These are phyloP conservation scores for Avena insularis DNA, from an alignment of 176 grass and related monocot species.

Conservation along the genomic window DNA sequence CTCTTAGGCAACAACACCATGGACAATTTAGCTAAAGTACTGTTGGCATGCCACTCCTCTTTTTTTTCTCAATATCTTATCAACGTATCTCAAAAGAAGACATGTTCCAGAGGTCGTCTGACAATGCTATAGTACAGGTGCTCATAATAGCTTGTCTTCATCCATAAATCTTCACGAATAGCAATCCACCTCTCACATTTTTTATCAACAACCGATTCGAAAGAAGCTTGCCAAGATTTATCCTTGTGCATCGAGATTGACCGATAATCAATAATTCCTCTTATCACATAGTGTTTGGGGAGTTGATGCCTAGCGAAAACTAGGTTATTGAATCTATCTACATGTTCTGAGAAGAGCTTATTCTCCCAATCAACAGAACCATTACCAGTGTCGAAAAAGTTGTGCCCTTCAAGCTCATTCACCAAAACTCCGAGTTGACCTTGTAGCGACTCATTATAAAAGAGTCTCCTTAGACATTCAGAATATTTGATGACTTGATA, in stretches of 20 bases:
- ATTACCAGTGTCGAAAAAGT: slow-evolving; percentile 22
- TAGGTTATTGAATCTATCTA: slow-evolving; percentile 10
- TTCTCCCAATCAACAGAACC: not conserved
- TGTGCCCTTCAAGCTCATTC: not conserved
- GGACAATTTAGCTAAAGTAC: no score
- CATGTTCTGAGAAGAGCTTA: not conserved
- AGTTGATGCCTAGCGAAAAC: not conserved
- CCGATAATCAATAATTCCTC: not conserved
- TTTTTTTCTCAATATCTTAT: no score
- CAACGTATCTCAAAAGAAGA: no score
- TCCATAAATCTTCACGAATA: slow-evolving; percentile 20
- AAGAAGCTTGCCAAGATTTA: not conserved
- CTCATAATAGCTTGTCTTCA: slow-evolving; percentile 1
- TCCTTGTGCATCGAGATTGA: not conserved
- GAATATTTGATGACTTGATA: not conserved
- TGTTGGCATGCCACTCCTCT: no score
- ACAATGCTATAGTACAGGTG: slow-evolving; percentile 24
- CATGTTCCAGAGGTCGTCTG: slow-evolving; percentile 5
- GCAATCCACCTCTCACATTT: not conserved
- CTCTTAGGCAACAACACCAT: no score
- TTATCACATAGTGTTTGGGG: slow-evolving; percentile 1
- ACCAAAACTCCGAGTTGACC: not conserved
- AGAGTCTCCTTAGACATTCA: not conserved
- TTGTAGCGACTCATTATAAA: not conserved
- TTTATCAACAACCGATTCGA: not conserved